Evolutionary conservation across 2,329 filamentous ascomycete genomes (phyloP).

Genomic region (Neophaeococcomyces aloes): DNA sequence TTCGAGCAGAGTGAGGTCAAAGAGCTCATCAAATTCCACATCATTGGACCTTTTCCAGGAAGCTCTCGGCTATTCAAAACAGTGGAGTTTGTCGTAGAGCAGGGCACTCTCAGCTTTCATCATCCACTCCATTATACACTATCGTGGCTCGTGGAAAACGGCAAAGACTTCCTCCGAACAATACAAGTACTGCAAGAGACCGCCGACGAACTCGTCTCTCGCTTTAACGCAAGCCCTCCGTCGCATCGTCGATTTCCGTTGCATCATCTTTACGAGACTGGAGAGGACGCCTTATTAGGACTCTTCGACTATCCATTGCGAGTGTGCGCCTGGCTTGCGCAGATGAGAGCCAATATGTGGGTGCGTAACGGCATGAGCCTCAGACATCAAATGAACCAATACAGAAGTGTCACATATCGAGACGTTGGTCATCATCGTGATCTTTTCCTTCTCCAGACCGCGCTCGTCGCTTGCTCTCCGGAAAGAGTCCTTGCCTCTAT

Average conservation of each 20-base stretch:
- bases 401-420: slow-evolving; percentile 75
- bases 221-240: slow-evolving; percentile 12
- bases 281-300: slow-evolving; percentile 70
- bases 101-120: slow-evolving; percentile 90
- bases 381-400: slow-evolving; percentile 87
- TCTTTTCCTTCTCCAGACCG: slow-evolving; percentile 85
- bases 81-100: slow-evolving; percentile 79
- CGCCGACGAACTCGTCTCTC: slow-evolving; percentile 50
- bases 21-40: slow-evolving; percentile 73
- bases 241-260: slow-evolving; percentile 6
- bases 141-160: slow-evolving; percentile 90
- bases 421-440: slow-evolving; percentile 93
- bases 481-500: slow-evolving; percentile 77
- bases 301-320: slow-evolving; percentile 88
- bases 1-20: slow-evolving; percentile 85
- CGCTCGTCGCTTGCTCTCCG: slow-evolving; percentile 74
- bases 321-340: slow-evolving; percentile 90
- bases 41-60: slow-evolving; percentile 31
- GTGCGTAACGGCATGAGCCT: slow-evolving; percentile 94
- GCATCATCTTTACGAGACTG: slow-evolving; percentile 10
- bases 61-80: slow-evolving; percentile 54
- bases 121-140: slow-evolving; percentile 92
- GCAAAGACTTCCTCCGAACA: slow-evolving; percentile 39
- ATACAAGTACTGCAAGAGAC: slow-evolving; percentile 55
- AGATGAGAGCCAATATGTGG: slow-evolving; percentile 99